Evolutionary conservation across 78 protist genomes (phyloP).

Genomic region (Diacronema lutheri): DNA sequence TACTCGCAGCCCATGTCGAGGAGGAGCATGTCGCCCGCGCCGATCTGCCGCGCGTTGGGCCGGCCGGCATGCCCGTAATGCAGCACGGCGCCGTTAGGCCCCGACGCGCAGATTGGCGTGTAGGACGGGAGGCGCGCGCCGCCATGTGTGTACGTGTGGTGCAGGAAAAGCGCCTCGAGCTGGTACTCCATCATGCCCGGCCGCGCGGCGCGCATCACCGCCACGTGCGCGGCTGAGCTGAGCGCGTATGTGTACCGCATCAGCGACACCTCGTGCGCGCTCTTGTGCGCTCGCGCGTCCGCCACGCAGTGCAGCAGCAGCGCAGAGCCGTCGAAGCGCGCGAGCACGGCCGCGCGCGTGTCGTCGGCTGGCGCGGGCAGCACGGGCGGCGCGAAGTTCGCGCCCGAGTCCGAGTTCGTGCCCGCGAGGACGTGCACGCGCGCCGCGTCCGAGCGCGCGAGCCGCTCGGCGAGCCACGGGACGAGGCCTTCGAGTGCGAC

Average conservation of each 20-base stretch:
- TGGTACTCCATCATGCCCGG: not conserved
- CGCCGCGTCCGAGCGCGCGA: not conserved
- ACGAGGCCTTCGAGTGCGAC: not conserved
- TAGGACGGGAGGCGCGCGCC: not conserved
- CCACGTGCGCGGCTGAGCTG: constrained; percentile 41
- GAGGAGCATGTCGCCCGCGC: constrained; percentile 39
- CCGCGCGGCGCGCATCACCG: not conserved
- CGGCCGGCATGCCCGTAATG: not conserved
- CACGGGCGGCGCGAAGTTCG: not conserved
- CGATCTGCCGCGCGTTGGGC: constrained; percentile 27
- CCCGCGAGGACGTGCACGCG: not conserved
- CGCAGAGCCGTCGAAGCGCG: not conserved
- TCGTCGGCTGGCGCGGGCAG: not conserved
- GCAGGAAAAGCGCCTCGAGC: not conserved
- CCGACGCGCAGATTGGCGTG: not conserved
- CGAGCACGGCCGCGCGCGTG: not conserved
- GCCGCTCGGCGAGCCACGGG: not conserved
- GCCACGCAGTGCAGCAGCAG: not conserved
- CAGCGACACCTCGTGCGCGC: constrained; percentile 60
- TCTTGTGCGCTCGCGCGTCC: constrained; percentile 70
- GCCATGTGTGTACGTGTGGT: not conserved
- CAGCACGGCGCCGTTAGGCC: not conserved
- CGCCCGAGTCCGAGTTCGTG: not conserved
- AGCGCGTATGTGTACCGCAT: constrained; percentile 48
- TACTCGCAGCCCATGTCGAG: constrained; percentile 58